These are phyloP conservation scores for Daldinia decipiens DNA, from an alignment of 495 filamentous ascomycete species.

Conservation along the genomic window DNA sequence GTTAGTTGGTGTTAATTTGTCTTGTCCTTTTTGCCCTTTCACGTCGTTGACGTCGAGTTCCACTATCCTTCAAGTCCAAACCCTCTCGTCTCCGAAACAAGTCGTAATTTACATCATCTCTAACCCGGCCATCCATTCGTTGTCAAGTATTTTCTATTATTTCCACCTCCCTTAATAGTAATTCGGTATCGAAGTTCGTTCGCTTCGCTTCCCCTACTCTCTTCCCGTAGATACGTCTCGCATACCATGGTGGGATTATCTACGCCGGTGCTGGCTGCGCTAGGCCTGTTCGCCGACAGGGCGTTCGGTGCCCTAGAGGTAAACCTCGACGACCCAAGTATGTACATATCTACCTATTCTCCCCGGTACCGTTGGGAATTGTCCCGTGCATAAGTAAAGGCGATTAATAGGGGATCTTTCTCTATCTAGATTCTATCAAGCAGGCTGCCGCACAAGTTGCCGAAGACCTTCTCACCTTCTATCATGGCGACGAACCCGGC, in stretches of 20 bases:
- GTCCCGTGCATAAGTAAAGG: background rate
- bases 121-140: constrained; percentile 2
- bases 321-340: constrained; percentile 53
- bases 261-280: constrained; percentile 42
- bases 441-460: constrained; percentile 69
- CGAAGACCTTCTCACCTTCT: constrained; percentile 71
- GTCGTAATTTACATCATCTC: constrained; percentile 22
- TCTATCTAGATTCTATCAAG: constrained; percentile 65
- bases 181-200: constrained; percentile 16
- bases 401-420: constrained; percentile 17
- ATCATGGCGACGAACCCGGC: constrained; percentile 69
- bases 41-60: constrained; percentile 43
- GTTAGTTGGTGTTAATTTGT: constrained; percentile 9
- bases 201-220: constrained; percentile 14
- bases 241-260: constrained; percentile 44
- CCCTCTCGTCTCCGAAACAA: constrained; percentile 28
- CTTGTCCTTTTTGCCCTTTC: constrained; percentile 23
- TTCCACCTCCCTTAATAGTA: constrained; percentile 20
- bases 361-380: background rate
- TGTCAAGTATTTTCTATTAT: constrained; percentile 3
- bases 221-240: constrained; percentile 7
- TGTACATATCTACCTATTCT: constrained; percentile 14
- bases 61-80: constrained; percentile 44
- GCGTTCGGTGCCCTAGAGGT: constrained; percentile 47
- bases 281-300: constrained; percentile 34